Evolutionary conservation across 441 rosid species (phyloP), one percentile per base, ranked within the genome.

Genomic region (Euphorbia corollata): DNA sequence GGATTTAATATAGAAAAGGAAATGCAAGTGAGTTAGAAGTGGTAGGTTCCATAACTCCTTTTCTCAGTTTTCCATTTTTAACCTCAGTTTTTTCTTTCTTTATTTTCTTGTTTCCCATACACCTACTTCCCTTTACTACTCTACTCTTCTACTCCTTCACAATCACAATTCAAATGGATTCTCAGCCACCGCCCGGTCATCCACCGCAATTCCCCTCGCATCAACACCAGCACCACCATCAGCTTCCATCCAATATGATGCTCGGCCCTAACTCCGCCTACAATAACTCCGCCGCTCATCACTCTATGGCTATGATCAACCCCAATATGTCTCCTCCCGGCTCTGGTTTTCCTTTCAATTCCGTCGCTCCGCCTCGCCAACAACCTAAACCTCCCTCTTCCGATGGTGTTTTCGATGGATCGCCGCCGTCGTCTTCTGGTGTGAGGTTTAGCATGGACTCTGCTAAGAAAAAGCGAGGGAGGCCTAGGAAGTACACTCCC

Each of bases 401-500:
- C 36, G 74, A 64, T 8, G 77, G 68, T 15, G 63, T 58, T 34
- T 88, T 85, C 62, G 96, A 88, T 43, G 96, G 88, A 77, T 82
- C 96, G 75, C 85, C 87, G 68, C 82, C 84, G 58, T 71, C 78
- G 23, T 59, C 81, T 5, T 10, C 53, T 0, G 80, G 80, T 59
- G 68, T 70, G 86, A 53, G 87, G 75, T 90, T 88, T 67, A 78
- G 79, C 73, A 81, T 81, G 65, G 98, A 87, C 63, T 80, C 89
- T 1, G 77, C 72, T 6, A 87, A 87, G 87, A 93, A 93, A 90
- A 93, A 86, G 80, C 80, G 97, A 0, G 97, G 99, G 0, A 61
- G 99, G 43, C 97, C 97, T 3, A 87, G 97, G 68, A 91, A 94
- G 84, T 87, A 91, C 71, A 77, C 95, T 24, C 80, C 91, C 1